A percentile compares a stretch with the other conserved stretches of the same genome.
Evolutionary conservation across 345 rosid species (phyloP).

Genomic region (Tarenaya hassleriana): DNA sequence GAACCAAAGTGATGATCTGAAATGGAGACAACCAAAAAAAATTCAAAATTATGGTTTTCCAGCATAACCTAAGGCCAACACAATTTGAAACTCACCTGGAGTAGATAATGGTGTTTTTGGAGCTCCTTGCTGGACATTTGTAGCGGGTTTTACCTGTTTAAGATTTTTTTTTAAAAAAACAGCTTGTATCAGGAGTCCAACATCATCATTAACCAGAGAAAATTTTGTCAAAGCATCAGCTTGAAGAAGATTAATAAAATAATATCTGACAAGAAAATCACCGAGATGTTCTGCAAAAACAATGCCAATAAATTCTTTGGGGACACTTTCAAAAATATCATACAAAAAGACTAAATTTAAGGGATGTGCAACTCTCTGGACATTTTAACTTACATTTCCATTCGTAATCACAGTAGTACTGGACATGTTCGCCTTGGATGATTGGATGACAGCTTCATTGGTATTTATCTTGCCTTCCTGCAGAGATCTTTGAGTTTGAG

Average conservation of each 20-base stretch:
- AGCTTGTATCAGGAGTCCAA: constrained; percentile 17
- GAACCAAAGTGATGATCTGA: constrained; percentile 9
- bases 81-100: constrained; percentile 47
- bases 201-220: background rate
- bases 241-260: background rate
- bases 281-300: too few species aligned
- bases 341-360: background rate
- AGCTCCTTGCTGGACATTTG: constrained; percentile 32
- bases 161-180: constrained; percentile 21
- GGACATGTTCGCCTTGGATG: constrained; percentile 37
- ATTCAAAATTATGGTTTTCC: background rate
- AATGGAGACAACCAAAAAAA: background rate
- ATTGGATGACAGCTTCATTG: constrained; percentile 31
- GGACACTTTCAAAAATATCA: background rate
- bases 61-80: background rate
- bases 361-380: constrained; percentile 8
- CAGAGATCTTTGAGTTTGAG: constrained; percentile 36
- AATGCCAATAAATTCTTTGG: too few species aligned
- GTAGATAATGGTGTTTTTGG: constrained; percentile 36
- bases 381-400: constrained; percentile 58
- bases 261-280: too few species aligned
- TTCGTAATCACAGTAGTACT: constrained; percentile 34
- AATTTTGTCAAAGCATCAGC: constrained; percentile 9
- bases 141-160: constrained; percentile 44
- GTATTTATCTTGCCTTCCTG: constrained; percentile 30